Conservation (phyloP, 2,329 filamentous ascomycete species). For the Nannizziopsis arthrosporioides region DNA sequence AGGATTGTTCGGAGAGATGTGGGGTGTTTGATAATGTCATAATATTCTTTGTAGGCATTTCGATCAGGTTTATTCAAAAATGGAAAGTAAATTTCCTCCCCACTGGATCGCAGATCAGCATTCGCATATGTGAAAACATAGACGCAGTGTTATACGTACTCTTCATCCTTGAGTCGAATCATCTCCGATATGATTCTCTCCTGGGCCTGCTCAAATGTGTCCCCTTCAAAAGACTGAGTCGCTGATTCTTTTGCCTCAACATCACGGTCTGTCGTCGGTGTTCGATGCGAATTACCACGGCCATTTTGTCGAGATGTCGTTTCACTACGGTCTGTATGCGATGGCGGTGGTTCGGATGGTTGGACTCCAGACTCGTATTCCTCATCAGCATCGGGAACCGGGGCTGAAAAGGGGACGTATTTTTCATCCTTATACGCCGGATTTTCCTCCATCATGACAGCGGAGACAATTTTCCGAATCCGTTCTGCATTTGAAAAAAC, state of each 20-base stretch:
- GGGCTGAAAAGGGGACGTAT: conserved; percentile 63
- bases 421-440: conserved; percentile 61
- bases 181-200: conserved; percentile 72
- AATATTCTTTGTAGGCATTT: conserved; percentile 65
- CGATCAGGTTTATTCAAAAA: conserved; percentile 70
- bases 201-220: conserved; percentile 73
- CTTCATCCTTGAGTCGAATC: conserved; percentile 53
- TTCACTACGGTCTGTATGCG: not conserved
- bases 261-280: conserved; percentile 19
- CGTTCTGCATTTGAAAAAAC: conserved; percentile 77
- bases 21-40: conserved; percentile 68
- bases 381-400: conserved; percentile 49
- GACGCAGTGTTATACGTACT: conserved; percentile 37
- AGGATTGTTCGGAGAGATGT: conserved; percentile 66
- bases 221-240: conserved; percentile 49
- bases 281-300: not conserved
- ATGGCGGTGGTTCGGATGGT: conserved; percentile 13
- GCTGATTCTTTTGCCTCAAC: conserved; percentile 1
- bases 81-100: conserved; percentile 57
- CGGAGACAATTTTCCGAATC: conserved; percentile 72
- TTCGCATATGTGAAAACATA: not conserved
- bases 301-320: not conserved
- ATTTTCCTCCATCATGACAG: conserved; percentile 77
- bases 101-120: conserved; percentile 30
- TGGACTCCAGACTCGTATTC: conserved; percentile 16